Base-by-base conservation (phyloP, 768 basidiomycete genomes). In the Russula griseocarnosa region DNA sequence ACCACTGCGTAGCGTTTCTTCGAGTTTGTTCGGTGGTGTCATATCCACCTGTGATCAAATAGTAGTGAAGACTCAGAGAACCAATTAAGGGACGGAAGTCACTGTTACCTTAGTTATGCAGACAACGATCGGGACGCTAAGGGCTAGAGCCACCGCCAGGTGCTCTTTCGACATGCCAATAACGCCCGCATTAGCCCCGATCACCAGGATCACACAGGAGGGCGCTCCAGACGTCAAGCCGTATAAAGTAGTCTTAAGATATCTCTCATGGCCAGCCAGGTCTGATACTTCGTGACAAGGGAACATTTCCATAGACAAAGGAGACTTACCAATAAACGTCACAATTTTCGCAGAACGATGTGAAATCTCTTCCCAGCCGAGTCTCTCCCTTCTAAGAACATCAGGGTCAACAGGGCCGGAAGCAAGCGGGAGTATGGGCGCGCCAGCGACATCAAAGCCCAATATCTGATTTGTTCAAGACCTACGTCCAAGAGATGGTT, bases 161-260 rank as follows among this genome's bases (percentile, higher is more conserved):
- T 99, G 97, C 74, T 99, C 97, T 75, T 98, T 94, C 38, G 88
- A 92, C 92, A 94, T 93, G 57, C 92, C 84, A 66, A 93, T 92
- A 47, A 93, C 73, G 9, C 92, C 92, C 2, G 97, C 96, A 73
- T 99, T 98, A 9, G 87, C 94, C 24, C 95, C 97, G 13, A 98
- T 91, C 78, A 96, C 95, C 52, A 99, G 79, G 60, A 97, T 86
- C 14, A 92, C 89, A 72, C 90, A 96, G 62, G 86, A 96, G 60
- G 96, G 94, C 0, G 93, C 88, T 32, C 94, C 93, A 5, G 94
- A 96, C 0, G 95, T 97, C 55, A 99, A 76, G 0, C 97, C 96
- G 69, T 96, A 98, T 55, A 98, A 76, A 5, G 96, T 98, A 0
- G 96, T 98, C 78, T 92, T 91, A 54, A 92, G 75, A 74, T 90